phyloP scores from a whole-genome alignment of 192 early-diverging fungal species.

The Gamsiella multidivaricata region DNA sequence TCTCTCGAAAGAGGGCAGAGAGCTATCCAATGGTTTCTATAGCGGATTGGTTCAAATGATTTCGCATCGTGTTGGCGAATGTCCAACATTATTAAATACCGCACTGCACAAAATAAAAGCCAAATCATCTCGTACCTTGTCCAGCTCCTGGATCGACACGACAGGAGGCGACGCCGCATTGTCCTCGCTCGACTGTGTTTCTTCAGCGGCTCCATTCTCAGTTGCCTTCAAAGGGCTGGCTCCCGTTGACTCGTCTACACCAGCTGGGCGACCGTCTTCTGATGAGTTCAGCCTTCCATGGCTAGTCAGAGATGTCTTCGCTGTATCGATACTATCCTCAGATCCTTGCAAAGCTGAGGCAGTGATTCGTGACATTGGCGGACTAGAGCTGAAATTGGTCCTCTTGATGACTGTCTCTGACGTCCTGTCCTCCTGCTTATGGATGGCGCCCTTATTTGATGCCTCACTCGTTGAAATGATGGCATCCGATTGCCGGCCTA shows the following conservation, averaged over 20 bases:
- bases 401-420: no score
- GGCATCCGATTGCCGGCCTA: no score
- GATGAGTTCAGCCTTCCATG: not conserved
- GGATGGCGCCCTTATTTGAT: no score
- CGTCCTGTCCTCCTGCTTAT: no score
- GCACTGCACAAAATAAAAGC: not conserved
- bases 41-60: constrained; percentile 40
- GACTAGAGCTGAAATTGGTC: not conserved
- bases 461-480: no score
- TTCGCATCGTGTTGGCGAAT: constrained; percentile 1
- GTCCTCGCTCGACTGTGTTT: no score
- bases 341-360: not conserved
- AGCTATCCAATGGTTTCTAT: constrained; percentile 38
- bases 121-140: constrained; percentile 4
- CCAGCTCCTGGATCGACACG: not conserved
- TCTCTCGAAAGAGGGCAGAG: constrained; percentile 14
- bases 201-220: not conserved
- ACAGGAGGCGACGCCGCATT: not conserved
- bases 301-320: constrained; percentile 14
- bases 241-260: not conserved
- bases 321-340: constrained; percentile 6
- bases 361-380: not conserved
- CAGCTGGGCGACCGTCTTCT: not conserved
- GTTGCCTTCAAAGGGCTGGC: no score
- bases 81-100: no score